Percentiles rank a stretch among this genome's conserved stretches.
Evolutionary conservation across 306 rosid species (phyloP).

Genomic region (Pterocarpus santalinus): DNA sequence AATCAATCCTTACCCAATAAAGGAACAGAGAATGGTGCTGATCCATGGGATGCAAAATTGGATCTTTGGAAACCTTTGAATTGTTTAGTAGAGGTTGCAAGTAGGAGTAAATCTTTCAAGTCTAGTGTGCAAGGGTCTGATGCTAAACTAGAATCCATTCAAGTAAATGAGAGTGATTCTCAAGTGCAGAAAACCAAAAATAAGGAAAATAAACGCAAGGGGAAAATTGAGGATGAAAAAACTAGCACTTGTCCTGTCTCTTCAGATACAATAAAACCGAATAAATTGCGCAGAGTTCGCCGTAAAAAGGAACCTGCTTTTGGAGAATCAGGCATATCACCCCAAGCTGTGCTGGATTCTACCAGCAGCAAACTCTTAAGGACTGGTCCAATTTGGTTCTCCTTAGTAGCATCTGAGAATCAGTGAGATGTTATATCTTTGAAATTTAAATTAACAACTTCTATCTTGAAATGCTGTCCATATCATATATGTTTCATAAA

Average conservation of each 20-base stretch:
- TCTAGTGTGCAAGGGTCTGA: slow-evolving; percentile 70
- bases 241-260: slow-evolving; percentile 53
- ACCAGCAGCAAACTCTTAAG: slow-evolving; percentile 57
- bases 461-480: slow-evolving; percentile 26
- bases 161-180: slow-evolving; percentile 52
- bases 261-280: slow-evolving; percentile 64
- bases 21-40: slow-evolving; percentile 70
- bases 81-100: slow-evolving; percentile 89
- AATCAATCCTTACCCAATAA: slow-evolving; percentile 60
- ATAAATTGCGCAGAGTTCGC: slow-evolving; percentile 72
- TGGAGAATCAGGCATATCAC: slow-evolving; percentile 74
- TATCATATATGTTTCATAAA: slow-evolving; percentile 11
- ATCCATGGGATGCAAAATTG: slow-evolving; percentile 70
- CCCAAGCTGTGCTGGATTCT: slow-evolving; percentile 74
- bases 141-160: slow-evolving; percentile 61
- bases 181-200: slow-evolving; percentile 63
- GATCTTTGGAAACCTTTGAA: slow-evolving; percentile 97
- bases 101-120: slow-evolving; percentile 85
- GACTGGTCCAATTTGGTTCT: slow-evolving; percentile 87
- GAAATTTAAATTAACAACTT: slow-evolving; percentile 32
- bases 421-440: slow-evolving; percentile 71
- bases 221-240: slow-evolving; percentile 72
- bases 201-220: slow-evolving; percentile 74
- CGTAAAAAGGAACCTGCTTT: slow-evolving; percentile 70
- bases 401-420: slow-evolving; percentile 87